phyloP scores from a whole-genome alignment of 352 stramenopile species.

The Peronosclerospora sorghi region DNA sequence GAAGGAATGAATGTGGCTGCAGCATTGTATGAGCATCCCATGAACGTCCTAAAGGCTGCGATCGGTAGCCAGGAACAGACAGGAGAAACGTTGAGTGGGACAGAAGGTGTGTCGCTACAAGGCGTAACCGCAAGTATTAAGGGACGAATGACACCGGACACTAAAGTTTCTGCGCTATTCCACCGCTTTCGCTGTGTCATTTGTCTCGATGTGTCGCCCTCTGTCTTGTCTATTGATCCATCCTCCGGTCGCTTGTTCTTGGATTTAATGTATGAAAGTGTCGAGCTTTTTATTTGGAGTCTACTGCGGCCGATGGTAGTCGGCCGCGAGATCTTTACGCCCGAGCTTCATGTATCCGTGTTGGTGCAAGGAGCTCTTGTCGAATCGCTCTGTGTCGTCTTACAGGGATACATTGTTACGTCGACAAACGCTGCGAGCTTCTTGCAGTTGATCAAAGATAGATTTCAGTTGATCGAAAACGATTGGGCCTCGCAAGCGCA shows the following conservation, averaged over 20 bases:
- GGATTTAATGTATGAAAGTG: conserved; percentile 69
- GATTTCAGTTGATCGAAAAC: conserved; percentile 74
- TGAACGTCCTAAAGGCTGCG: neutral
- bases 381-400: conserved; percentile 70
- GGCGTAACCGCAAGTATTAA: conserved; percentile 10
- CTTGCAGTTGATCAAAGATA: conserved; percentile 57
- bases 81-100: conserved; percentile 5
- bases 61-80: conserved; percentile 2
- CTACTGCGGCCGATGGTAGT: conserved; percentile 52
- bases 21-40: conserved; percentile 19
- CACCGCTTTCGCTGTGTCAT: conserved; percentile 71
- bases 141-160: conserved; percentile 34
- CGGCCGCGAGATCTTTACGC: conserved; percentile 31
- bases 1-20: conserved; percentile 66
- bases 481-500: conserved; percentile 51
- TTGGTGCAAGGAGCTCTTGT: conserved; percentile 70
- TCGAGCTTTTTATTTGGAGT: conserved; percentile 68
- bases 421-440: conserved; percentile 39
- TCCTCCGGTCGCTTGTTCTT: conserved; percentile 61
- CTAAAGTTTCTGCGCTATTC: conserved; percentile 50
- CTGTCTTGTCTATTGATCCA: conserved; percentile 72
- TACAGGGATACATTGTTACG: conserved; percentile 72
- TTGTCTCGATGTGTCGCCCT: conserved; percentile 78
- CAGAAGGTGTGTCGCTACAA: conserved; percentile 10
- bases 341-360: conserved; percentile 71